Conservation (phyloP, 2,329 filamentous ascomycete genomes). For the Ophiostoma ulmi region DNA sequence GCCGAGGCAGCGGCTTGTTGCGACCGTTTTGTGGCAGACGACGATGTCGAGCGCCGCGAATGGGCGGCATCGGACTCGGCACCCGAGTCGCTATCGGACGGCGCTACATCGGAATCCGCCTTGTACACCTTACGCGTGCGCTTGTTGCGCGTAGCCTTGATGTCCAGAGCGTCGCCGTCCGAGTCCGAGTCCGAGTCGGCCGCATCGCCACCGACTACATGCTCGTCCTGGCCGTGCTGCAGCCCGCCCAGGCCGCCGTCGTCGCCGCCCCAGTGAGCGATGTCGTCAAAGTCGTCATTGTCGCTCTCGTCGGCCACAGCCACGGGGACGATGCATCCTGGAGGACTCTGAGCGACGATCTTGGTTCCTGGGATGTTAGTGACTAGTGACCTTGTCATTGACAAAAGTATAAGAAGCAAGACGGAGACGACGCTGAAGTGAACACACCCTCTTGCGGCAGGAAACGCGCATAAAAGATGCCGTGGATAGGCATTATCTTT, state of each 20-base stretch:
- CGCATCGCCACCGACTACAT: background rate
- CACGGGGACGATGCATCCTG: conserved; percentile 54
- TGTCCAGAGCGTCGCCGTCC: background rate
- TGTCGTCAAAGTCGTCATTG: background rate
- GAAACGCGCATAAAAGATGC: conserved; percentile 66
- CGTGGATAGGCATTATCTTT: conserved; percentile 55
- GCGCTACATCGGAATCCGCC: background rate
- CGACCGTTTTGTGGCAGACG: background rate
- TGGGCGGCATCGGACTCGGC: background rate
- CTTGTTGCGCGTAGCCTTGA: background rate
- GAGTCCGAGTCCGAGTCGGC: background rate
- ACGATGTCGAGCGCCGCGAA: background rate
- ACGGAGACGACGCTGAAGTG: conserved; percentile 24
- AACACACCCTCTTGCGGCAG: conserved; percentile 57
- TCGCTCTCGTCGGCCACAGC: conserved; percentile 27
- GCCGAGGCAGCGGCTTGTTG: conserved; percentile 8
- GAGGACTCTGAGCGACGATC: conserved; percentile 58
- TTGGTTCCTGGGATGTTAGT: conserved; percentile 46
- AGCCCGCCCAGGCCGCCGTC: background rate
- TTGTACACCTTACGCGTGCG: background rate
- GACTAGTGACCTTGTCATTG: background rate
- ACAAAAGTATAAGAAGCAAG: background rate
- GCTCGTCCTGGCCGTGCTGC: conserved; percentile 3
- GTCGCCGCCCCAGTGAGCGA: background rate
- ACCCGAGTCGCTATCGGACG: conserved; percentile 26